Base-by-base conservation (phyloP, 192 early-diverging fungal genomes). In the Coemansia furcata region DNA sequence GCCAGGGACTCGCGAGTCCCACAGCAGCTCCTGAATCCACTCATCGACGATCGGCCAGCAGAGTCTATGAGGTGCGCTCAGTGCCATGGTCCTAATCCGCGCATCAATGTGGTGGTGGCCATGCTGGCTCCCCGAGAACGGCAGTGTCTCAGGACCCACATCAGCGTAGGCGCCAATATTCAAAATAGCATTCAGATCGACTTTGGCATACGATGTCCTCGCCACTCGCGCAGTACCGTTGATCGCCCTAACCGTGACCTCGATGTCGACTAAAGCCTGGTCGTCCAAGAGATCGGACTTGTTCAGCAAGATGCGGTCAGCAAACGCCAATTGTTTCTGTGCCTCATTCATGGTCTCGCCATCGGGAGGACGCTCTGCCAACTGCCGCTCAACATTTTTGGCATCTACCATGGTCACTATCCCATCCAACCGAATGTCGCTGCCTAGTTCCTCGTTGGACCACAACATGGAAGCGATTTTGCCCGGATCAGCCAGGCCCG, bases 391-490 rank as follows among this genome's bases (percentile, higher is more conserved):
- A 23, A 92, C 76, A 50, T 89, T 84, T 62, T 88, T 91, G 6
- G 92, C 85, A 71, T 95, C 95, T 3, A 97, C 92, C 63, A 96
- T 82, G 4, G 94, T 93, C 2, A 94, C 83, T 19, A 97, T 93
- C 0, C 94, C 95, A 66, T 98, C 96, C 46, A 99, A 73, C 63
- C 94, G 91, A 32, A 99, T 87, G 9, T 94, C 88, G 69, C 90
- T 91, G 8, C 92, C 91, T 35, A 99, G 87, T 35, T 92, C 92
- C 72, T 96, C 94, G 67, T 99, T 97, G 49, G 96, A 74, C 98
- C 98, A 99, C 75, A 99, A 92, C 88, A 97, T 96, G 14, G 92
- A 88, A 1, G 93, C 94, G 59, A 99, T 97, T 3, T 92, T 92
- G 9, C 92, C 94, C 32, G 87, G 84, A 66, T 86, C 85, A 9